Evolutionary conservation across 306 rosid species (phyloP), one percentile per base, ranked within the genome.

Genomic region (Lotus japonicus): DNA sequence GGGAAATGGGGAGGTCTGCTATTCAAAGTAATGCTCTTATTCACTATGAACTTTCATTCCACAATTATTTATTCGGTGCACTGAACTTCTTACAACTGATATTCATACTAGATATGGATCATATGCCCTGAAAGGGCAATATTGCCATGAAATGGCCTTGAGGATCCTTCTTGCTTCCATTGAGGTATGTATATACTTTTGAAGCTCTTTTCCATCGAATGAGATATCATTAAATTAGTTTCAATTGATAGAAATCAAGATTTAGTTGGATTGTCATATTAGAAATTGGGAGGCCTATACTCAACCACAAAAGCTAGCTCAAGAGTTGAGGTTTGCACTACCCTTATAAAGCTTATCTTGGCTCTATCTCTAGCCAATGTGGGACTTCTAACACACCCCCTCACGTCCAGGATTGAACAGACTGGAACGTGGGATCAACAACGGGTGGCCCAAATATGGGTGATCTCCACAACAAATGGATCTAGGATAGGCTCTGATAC

Each of bases 61-160:
- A 17, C 39, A 54, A 9, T 39, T 61, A 57, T 75, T 74, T 68
- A 60, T 12, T 66, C 38, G 4, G 8, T 44, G 52, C 62, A 60
- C 74, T 58, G 48, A 62, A 21, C 23, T 58, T 77, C 77, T 61
- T 57, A 66, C 17, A 28, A 64, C 48, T 82, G 41, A 54, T 66
- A n/a, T 77, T 83, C 46, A 57, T 60, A n/a, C 45, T 72, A 94
- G 98, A 74, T 94, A 94, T 66, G 98, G 98, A 70, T 94, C 97
- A 45, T 90, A 90, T 82, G 96, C 98, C 33, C 61, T 87, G 78
- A 90, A 88, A 80, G 98, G 97, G 56, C 90, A 94, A 70, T 88
- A 94, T 80, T 90, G 97, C 80, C 98, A 94, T 0, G 97, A 94
- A 88, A 94, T 94, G 98, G 98, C 98, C 41, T 71, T 94, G 87